phyloP scores from a whole-genome alignment of 2,329 filamentous ascomycete species.

The Cytospora piceae region DNA sequence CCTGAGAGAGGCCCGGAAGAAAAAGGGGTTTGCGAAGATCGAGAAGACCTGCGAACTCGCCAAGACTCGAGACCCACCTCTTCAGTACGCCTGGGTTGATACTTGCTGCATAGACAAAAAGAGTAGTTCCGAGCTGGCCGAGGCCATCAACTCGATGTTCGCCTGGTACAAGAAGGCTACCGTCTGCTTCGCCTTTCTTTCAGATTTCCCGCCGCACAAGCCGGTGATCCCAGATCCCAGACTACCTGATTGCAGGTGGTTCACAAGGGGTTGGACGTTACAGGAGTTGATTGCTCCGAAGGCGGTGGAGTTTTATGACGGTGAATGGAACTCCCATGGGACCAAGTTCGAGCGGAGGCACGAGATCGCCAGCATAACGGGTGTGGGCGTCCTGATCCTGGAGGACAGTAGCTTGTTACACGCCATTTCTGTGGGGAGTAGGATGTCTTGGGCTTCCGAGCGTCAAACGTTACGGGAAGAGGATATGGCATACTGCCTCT shows the following conservation, averaged over 20 bases:
- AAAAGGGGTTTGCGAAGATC: constrained; percentile 30
- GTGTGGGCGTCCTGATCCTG: constrained; percentile 19
- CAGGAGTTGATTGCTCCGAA: constrained; percentile 30
- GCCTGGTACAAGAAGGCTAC: constrained; percentile 33
- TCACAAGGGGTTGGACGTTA: constrained; percentile 28
- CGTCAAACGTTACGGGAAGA: constrained; percentile 33
- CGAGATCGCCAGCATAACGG: constrained; percentile 23
- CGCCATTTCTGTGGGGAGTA: constrained; percentile 30
- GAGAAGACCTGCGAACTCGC: constrained; percentile 25
- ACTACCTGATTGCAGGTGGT: constrained; percentile 27
- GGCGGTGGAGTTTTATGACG: constrained; percentile 24
- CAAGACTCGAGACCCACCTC: neutral
- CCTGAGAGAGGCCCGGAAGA: neutral
- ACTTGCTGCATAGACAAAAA: constrained; percentile 38
- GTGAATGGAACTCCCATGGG: constrained; percentile 24
- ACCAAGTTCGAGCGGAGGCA: constrained; percentile 12
- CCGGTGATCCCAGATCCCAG: neutral
- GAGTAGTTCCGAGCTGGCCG: constrained; percentile 34
- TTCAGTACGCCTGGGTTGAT: constrained; percentile 35
- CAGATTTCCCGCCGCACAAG: constrained; percentile 27
- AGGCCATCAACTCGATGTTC: constrained; percentile 34
- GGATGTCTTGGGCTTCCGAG: constrained; percentile 37
- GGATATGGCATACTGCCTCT: constrained; percentile 34
- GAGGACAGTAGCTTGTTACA: constrained; percentile 14
- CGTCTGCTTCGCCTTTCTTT: constrained; percentile 33